Conservation (phyloP, 768 basidiomycete species). For the Russula sp. region DNA sequence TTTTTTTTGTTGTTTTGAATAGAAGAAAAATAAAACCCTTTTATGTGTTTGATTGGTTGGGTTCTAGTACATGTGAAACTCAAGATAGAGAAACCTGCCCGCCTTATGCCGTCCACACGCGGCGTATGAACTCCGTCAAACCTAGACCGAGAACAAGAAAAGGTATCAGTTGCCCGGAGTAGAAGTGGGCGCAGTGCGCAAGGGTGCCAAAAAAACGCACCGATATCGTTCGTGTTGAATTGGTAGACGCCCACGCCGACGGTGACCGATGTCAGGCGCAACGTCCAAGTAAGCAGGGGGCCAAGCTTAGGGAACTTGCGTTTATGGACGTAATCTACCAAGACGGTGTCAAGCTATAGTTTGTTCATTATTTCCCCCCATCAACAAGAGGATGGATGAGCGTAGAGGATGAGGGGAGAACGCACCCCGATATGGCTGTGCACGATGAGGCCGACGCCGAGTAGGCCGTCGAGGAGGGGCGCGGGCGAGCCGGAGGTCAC, state of each 20-base stretch:
- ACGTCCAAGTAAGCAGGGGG: constrained; percentile 60
- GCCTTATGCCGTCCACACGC: constrained; percentile 70
- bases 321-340: constrained; percentile 88
- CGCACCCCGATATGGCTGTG: constrained; percentile 94
- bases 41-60: neutral
- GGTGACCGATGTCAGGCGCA: constrained; percentile 72
- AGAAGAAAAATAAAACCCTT: neutral
- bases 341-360: constrained; percentile 59
- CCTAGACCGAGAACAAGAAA: constrained; percentile 40
- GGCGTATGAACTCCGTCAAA: constrained; percentile 76
- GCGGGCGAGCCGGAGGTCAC: constrained; percentile 69
- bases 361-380: too few species aligned
- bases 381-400: neutral
- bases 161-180: neutral
- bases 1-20: neutral
- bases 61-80: constrained; percentile 16
- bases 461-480: constrained; percentile 84
- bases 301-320: constrained; percentile 91
- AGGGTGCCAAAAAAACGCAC: constrained; percentile 42
- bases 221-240: constrained; percentile 98
- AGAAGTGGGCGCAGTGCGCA: neutral
- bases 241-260: constrained; percentile 90
- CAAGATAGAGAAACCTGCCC: neutral
- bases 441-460: constrained; percentile 82
- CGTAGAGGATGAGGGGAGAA: constrained; percentile 19